Conservation (phyloP, 176 grass and related monocot species). For the Eleusine coracana region DNA sequence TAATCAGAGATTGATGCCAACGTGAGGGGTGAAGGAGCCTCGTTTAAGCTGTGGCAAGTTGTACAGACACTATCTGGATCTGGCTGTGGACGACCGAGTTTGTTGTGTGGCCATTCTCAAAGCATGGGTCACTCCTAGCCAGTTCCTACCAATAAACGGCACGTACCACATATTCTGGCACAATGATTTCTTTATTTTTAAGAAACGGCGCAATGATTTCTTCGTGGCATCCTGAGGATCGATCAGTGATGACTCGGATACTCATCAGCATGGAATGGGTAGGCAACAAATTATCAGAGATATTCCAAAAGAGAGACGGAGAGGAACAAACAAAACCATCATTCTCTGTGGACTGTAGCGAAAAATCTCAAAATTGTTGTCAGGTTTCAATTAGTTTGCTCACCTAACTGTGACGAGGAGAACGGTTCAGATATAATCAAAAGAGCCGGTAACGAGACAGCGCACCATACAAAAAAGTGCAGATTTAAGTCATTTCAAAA, state of each 20-base stretch:
- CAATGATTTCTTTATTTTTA: background rate
- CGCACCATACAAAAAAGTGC: accelerated
- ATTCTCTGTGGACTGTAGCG: background rate
- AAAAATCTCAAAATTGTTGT: background rate
- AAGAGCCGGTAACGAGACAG: background rate
- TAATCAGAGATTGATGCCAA: background rate
- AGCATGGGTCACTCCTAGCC: background rate
- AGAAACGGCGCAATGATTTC: background rate
- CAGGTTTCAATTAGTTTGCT: background rate
- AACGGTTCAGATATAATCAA: background rate
- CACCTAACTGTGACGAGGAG: background rate
- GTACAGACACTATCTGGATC: background rate
- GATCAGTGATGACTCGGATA: background rate
- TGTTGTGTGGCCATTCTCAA: background rate
- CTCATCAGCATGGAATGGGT: background rate
- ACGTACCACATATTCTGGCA: background rate
- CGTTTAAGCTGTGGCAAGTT: background rate
- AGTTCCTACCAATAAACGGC: background rate
- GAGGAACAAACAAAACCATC: background rate
- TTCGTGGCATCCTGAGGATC: background rate
- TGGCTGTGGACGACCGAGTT: background rate
- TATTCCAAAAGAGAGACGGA: background rate
- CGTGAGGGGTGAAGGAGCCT: background rate
- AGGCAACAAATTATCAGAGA: background rate
- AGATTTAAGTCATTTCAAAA: too few relatives aligned